Conservation (phyloP, 2,329 filamentous ascomycete genomes). For the Anthostomella pinea region DNA sequence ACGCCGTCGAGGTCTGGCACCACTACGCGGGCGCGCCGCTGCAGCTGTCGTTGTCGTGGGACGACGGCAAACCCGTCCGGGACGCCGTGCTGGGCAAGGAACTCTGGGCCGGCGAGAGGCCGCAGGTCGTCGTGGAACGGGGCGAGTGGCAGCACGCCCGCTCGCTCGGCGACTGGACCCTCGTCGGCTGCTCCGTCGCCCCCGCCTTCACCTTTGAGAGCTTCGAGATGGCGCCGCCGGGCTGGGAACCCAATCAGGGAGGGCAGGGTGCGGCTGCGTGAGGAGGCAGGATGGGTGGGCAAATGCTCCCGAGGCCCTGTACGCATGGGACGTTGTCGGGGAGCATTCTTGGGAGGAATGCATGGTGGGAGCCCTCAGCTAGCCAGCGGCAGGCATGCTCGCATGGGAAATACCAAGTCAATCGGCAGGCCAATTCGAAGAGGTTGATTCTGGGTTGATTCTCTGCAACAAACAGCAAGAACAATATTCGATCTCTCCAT, state of each 20-base stretch:
- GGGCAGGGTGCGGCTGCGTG: not conserved
- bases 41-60: constrained; percentile 39
- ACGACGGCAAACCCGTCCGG: constrained; percentile 40
- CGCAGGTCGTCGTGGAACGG: constrained; percentile 40
- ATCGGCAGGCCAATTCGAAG: no score
- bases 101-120: constrained; percentile 37
- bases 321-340: no score
- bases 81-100: constrained; percentile 39
- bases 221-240: constrained; percentile 26
- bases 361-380: no score
- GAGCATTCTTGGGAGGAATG: no score
- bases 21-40: constrained; percentile 52
- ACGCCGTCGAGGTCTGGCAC: constrained; percentile 51
- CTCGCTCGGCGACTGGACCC: constrained; percentile 45
- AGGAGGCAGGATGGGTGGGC: no score
- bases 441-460: no score
- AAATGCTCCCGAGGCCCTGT: no score
- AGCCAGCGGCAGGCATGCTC: no score
- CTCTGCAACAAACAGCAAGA: no score
- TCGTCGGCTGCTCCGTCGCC: constrained; percentile 37
- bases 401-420: no score
- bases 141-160: constrained; percentile 46
- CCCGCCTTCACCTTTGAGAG: constrained; percentile 25
- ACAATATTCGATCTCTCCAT: no score
- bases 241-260: constrained; percentile 24